A percentile compares a stretch with the other conserved stretches of the same genome.
Conservation (phyloP, 1,284 basidiomycete species). For the Volvariella volvacea region DNA sequence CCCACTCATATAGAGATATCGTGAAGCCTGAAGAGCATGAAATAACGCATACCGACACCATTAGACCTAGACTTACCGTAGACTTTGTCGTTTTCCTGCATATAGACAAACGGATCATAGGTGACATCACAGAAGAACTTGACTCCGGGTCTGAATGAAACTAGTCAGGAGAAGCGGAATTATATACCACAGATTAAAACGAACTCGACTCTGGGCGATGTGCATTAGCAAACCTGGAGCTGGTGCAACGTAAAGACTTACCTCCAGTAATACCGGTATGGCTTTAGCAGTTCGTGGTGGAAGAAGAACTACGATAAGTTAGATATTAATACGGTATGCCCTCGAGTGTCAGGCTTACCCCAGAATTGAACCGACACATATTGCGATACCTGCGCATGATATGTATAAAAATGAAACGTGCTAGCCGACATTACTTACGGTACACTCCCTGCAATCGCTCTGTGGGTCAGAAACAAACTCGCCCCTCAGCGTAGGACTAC, state of each 20-base stretch:
- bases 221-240: neutral
- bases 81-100: conserved; percentile 70
- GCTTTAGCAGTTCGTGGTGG: conserved; percentile 62
- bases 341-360: conserved; percentile 40
- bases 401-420: neutral
- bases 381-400: conserved; percentile 46
- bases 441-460: conserved; percentile 36
- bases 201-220: conserved; percentile 28
- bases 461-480: neutral
- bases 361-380: conserved; percentile 84
- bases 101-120: conserved; percentile 77
- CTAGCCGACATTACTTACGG: conserved; percentile 31
- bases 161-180: neutral
- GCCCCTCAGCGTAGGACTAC: conserved; percentile 3
- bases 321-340: conserved; percentile 7
- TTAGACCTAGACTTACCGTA: conserved; percentile 41
- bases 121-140: conserved; percentile 73
- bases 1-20: conserved; percentile 73
- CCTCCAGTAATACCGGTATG: conserved; percentile 85
- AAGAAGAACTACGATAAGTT: conserved; percentile 58
- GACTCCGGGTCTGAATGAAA: conserved; percentile 50
- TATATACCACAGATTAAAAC: conserved; percentile 3
- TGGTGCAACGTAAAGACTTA: conserved; percentile 28
- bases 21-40: conserved; percentile 52
- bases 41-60: conserved; percentile 1